Percentiles rank a stretch among this genome's conserved stretches.
phyloP scores from a whole-genome alignment of 2,329 filamentous ascomycete genomes.

The Aureobasidium zeae region DNA sequence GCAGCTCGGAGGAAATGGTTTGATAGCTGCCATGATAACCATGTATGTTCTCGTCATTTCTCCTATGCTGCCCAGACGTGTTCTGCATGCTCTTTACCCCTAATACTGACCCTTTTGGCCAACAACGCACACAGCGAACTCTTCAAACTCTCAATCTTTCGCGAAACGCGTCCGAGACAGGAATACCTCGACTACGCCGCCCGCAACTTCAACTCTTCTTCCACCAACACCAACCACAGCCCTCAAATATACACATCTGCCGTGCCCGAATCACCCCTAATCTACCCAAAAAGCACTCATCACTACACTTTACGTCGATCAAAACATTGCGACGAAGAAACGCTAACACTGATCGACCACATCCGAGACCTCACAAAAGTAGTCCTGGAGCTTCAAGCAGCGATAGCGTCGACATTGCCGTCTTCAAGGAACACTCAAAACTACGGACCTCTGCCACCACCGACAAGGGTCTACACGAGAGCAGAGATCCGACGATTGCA shows the following conservation, averaged over 20 bases:
- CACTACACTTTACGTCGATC: constrained; percentile 3
- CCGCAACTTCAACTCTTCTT: not conserved
- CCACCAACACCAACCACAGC: not conserved
- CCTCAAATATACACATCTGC: too few species aligned
- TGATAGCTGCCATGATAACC: constrained; percentile 14
- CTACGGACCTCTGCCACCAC: not conserved
- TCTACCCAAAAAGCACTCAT: not conserved
- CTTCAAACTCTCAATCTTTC: constrained; percentile 4
- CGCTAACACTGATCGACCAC: not conserved
- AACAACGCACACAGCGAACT: not conserved
- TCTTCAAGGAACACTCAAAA: too few species aligned
- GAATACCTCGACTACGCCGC: constrained; percentile 9
- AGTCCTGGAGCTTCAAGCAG: not conserved
- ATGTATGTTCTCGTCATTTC: constrained; percentile 5
- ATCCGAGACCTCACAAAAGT: constrained; percentile 3
- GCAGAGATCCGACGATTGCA: not conserved
- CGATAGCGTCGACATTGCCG: not conserved
- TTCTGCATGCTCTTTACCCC: too few species aligned
- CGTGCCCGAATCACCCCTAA: constrained; percentile 10
- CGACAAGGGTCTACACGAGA: not conserved
- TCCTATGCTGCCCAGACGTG: not conserved
- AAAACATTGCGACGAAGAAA: constrained; percentile 1
- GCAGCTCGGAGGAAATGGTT: constrained; percentile 22
- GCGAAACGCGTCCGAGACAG: constrained; percentile 3
- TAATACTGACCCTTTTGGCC: too few species aligned